These are phyloP conservation scores for Boletellus sp. DNA, from an alignment of 768 basidiomycete genomes.

Conservation along the genomic window DNA sequence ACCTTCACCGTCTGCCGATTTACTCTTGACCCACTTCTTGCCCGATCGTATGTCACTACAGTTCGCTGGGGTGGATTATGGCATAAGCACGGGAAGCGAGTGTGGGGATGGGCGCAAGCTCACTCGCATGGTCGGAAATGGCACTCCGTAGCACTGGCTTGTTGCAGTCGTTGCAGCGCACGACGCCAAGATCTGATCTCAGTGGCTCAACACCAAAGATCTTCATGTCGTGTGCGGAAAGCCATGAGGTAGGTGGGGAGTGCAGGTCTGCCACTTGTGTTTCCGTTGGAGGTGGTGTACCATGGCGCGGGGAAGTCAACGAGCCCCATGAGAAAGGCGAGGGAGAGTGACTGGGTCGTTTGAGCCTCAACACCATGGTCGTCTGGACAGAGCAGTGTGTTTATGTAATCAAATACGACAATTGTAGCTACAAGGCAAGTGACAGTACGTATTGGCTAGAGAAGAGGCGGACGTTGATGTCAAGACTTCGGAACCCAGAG, in stretches of 20 bases:
- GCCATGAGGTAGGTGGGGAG: constrained; percentile 81
- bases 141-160: constrained; percentile 80
- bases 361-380: constrained; percentile 43
- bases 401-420: constrained; percentile 19
- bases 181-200: constrained; percentile 58
- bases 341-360: constrained; percentile 40
- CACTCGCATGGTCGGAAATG: constrained; percentile 73
- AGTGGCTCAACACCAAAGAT: constrained; percentile 79
- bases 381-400: constrained; percentile 4
- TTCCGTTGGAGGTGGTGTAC: constrained; percentile 30
- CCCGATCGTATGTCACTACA: constrained; percentile 57
- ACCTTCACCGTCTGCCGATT: constrained; percentile 48
- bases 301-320: constrained; percentile 28
- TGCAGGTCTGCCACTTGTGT: constrained; percentile 43
- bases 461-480: background rate
- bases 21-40: constrained; percentile 57
- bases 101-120: constrained; percentile 18
- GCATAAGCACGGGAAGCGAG: constrained; percentile 4
- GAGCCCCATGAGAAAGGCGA: constrained; percentile 66
- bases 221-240: constrained; percentile 84
- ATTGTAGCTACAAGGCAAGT: too few relatives aligned
- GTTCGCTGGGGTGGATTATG: constrained; percentile 40
- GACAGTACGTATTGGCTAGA: too few relatives aligned
- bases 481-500: constrained; percentile 59
- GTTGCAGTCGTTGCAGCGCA: constrained; percentile 75